These are phyloP conservation scores for Berberis thunbergii DNA, from an alignment of 164 flowering plant genomes.

Conservation along the genomic window DNA sequence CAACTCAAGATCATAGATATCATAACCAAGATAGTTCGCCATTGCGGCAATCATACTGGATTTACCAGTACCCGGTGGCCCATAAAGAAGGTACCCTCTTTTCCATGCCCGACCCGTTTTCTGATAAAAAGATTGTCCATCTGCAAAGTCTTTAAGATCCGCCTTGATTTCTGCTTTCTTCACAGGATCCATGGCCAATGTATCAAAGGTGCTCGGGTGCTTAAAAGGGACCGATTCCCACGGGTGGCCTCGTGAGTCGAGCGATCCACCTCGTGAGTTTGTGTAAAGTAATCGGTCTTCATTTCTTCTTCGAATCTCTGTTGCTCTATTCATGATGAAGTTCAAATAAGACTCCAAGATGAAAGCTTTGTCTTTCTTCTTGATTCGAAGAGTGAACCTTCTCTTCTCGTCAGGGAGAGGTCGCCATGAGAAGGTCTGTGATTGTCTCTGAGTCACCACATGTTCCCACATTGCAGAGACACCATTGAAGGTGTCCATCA, in stretches of 20 bases:
- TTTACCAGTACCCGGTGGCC: slow-evolving; percentile 80
- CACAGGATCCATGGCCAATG: slow-evolving; percentile 65
- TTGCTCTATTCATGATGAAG: slow-evolving; percentile 46
- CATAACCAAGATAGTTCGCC: slow-evolving; percentile 67
- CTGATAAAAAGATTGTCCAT: slow-evolving; percentile 48
- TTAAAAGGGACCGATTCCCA: slow-evolving; percentile 86
- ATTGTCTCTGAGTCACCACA: slow-evolving; percentile 49
- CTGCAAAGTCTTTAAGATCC: slow-evolving; percentile 50
- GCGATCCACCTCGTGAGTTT: slow-evolving; percentile 57
- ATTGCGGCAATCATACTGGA: slow-evolving; percentile 90
- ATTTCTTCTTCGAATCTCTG: slow-evolving; percentile 47
- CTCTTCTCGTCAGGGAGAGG: slow-evolving; percentile 73
- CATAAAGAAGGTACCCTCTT: slow-evolving; percentile 68
- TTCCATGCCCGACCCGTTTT: slow-evolving; percentile 79
- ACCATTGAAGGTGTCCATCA: slow-evolving; percentile 52
- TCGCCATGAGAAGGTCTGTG: slow-evolving; percentile 63
- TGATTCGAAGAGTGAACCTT: slow-evolving; percentile 56
- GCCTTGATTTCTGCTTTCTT: slow-evolving; percentile 49
- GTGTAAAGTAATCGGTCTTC: slow-evolving; percentile 69
- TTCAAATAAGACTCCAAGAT: slow-evolving; percentile 54
- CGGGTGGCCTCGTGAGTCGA: slow-evolving; percentile 65
- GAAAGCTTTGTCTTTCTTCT: slow-evolving; percentile 42
- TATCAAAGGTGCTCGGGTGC: slow-evolving; percentile 78
- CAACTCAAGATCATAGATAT: slow-evolving; percentile 71
- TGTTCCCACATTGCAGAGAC: slow-evolving; percentile 65